These are phyloP conservation scores for Colletotrichum gigasporum DNA, from an alignment of 2,329 filamentous ascomycete genomes.

Conservation along the genomic window DNA sequence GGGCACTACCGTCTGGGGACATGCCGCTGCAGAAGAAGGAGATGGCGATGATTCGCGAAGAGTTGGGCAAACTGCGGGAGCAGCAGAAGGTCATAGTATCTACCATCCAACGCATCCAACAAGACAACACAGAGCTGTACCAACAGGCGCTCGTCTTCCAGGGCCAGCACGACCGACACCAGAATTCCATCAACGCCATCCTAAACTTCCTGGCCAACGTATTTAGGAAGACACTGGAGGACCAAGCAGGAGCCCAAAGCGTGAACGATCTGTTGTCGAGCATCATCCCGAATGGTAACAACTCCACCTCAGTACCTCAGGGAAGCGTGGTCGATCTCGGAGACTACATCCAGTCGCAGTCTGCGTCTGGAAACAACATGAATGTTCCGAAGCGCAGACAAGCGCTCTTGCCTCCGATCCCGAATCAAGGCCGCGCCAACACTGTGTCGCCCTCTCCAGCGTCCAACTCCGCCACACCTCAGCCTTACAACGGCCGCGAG, in stretches of 20 bases:
- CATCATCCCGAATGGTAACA: constrained; percentile 69
- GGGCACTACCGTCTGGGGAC: constrained; percentile 53
- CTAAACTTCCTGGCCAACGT: constrained; percentile 96
- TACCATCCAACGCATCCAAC: constrained; percentile 81
- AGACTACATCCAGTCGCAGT: constrained; percentile 63
- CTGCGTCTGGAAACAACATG: constrained; percentile 47
- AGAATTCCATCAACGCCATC: constrained; percentile 99
- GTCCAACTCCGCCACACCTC: constrained; percentile 40
- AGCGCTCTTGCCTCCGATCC: constrained; percentile 65
- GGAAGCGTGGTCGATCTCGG: constrained; percentile 70
- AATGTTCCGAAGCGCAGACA: constrained; percentile 61
- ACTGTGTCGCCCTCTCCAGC: constrained; percentile 36
- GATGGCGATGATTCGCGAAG: constrained; percentile 78
- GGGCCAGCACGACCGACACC: constrained; percentile 92
- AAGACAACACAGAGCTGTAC: constrained; percentile 88
- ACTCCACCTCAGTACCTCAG: constrained; percentile 54
- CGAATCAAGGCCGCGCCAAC: constrained; percentile 42
- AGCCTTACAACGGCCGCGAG: constrained; percentile 46
- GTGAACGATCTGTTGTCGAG: constrained; percentile 86
- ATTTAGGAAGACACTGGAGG: constrained; percentile 92
- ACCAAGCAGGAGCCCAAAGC: constrained; percentile 78
- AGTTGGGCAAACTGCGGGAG: constrained; percentile 83
- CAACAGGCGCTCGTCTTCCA: constrained; percentile 91
- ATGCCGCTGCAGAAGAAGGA: constrained; percentile 74
- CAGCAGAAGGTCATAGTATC: constrained; percentile 88